Evolutionary conservation across 805 yeast genomes (phyloP), one percentile per base, ranked within the genome.

Genomic region (Candida vaughaniae): DNA sequence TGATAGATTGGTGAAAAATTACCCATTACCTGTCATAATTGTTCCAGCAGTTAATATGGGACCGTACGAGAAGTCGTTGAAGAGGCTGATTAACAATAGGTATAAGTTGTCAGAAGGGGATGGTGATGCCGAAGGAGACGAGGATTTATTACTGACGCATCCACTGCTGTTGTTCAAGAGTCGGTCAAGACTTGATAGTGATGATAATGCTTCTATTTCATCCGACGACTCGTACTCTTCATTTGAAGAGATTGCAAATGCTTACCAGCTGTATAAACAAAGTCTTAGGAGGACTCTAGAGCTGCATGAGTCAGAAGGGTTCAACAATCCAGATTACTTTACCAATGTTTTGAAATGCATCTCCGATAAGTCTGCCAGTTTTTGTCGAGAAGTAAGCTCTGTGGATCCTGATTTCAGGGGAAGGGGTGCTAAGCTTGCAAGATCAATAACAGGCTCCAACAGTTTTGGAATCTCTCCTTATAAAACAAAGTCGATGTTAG

Each of bases 21-120:
- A 72, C 46, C 78, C 81, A 3, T 70, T 81, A 11, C 89, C 90
- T 0, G 74, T 79, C n/a, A 69, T 82, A 16, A 73, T 82, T 33
- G 82, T 78, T 0, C 85, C 89, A 1, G 78, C 85, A 2, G 54
- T 65, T 43, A 77, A 79, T 38, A 69, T 78, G 77, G 64, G 64
- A 29, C 45, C 57, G n/a, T 80, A 75, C 57, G 85, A 80, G 50
- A 41, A 45, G 3, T 49, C 59, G 9, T 49, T 79, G 25, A 70
- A 71, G 36, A 59, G 56, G 11, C 53, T 59, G 52, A 44, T 62
- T 42, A 56, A 46, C 14, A 3, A 5, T 4, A 22, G 29, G 29
- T 39, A 46, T 16, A 22, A 22, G 7, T n/a, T n/a, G n/a, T n/a
- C n/a, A n/a, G 10, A 15, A 6, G 19, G 8, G 10, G 5, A 10